phyloP scores from a whole-genome alignment of 2,329 filamentous ascomycete species.

The Hortaea sp. region DNA sequence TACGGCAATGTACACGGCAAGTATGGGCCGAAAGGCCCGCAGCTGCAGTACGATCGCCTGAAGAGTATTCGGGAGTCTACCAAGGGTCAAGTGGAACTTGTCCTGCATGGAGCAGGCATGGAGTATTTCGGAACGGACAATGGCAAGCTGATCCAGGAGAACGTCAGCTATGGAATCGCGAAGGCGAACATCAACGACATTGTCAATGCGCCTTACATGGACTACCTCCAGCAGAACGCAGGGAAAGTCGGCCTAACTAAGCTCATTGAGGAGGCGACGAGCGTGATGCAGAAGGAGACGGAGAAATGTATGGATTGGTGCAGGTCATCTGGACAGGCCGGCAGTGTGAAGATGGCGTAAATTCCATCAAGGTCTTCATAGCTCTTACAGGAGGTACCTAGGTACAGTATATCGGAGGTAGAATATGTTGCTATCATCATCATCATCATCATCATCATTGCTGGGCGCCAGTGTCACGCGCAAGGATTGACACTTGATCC shows the following conservation, averaged over 20 bases:
- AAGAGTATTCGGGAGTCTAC: conserved; percentile 40
- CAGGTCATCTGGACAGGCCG: neutral
- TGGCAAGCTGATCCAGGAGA: conserved; percentile 40
- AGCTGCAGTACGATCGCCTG: conserved; percentile 50
- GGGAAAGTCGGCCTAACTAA: conserved; percentile 43
- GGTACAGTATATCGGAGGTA: too few relatives aligned
- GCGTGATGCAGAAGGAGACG: conserved; percentile 32
- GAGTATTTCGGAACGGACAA: neutral
- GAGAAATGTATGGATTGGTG: conserved; percentile 44
- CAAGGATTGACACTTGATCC: too few relatives aligned
- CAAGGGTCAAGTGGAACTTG: conserved; percentile 38
- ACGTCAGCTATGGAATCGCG: conserved; percentile 45
- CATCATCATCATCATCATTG: too few relatives aligned
- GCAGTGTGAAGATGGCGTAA: neutral
- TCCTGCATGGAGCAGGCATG: conserved; percentile 49
- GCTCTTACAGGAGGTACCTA: too few relatives aligned
- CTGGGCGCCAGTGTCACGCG: too few relatives aligned
- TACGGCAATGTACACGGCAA: conserved; percentile 70
- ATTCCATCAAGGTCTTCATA: neutral
- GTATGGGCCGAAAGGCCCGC: conserved; percentile 53
- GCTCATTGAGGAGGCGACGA: conserved; percentile 41
- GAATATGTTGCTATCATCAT: too few relatives aligned
- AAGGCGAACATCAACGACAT: conserved; percentile 53
- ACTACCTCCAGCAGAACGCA: conserved; percentile 38
- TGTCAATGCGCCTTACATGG: conserved; percentile 41